Evolutionary conservation across 2,329 filamentous ascomycete species (phyloP).

Genomic region (Lecanicillium sp.): DNA sequence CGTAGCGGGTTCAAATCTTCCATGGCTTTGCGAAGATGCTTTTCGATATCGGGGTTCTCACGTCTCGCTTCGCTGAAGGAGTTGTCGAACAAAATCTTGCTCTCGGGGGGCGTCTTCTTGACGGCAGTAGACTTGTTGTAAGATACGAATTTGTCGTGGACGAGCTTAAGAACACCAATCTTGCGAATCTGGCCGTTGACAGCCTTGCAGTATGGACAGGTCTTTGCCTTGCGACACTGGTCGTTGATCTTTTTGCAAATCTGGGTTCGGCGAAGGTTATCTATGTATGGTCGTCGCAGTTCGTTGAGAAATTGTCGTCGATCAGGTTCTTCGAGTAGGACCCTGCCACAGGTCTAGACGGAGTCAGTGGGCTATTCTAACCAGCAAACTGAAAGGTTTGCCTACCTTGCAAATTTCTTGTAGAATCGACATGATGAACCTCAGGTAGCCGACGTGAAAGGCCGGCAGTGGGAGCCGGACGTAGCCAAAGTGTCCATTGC

Average conservation of each 20-base stretch:
- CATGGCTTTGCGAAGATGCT: constrained; percentile 83
- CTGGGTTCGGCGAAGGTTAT: constrained; percentile 76
- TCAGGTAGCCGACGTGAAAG: constrained; percentile 94
- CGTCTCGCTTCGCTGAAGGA: constrained; percentile 77
- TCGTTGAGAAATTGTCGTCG: constrained; percentile 71
- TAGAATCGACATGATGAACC: constrained; percentile 83
- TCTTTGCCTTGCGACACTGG: constrained; percentile 79
- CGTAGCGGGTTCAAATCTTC: constrained; percentile 89
- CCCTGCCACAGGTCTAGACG: constrained; percentile 66
- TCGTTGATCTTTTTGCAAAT: constrained; percentile 85
- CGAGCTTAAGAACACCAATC: constrained; percentile 83
- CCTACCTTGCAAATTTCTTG: constrained; percentile 85
- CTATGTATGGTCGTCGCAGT: constrained; percentile 71
- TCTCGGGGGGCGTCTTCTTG: constrained; percentile 73
- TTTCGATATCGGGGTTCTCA: constrained; percentile 75
- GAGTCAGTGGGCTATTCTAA: not conserved
- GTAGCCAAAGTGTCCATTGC: constrained; percentile 93
- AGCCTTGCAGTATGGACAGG: constrained; percentile 71
- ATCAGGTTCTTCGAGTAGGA: constrained; percentile 75
- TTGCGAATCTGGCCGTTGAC: constrained; percentile 92
- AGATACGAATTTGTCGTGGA: constrained; percentile 83
- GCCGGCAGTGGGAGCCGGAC: constrained; percentile 84
- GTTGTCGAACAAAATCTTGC: constrained; percentile 77
- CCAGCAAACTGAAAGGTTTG: not conserved
- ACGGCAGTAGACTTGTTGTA: constrained; percentile 84